Conservation (phyloP, 257 asterid species). For the Solanum lignicaule region DNA sequence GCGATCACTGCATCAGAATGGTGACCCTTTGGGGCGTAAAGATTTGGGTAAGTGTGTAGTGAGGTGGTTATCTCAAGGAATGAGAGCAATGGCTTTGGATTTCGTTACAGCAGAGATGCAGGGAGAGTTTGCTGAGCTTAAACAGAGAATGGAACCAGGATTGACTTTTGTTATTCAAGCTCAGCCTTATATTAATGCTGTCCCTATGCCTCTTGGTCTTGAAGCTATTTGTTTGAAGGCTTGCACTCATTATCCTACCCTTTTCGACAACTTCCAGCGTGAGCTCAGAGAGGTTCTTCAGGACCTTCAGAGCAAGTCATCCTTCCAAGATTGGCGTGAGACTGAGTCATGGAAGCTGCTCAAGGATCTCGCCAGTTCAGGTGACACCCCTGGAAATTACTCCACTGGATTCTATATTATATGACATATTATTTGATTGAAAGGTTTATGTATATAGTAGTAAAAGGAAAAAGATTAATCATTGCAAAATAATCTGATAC, state of each 20-base stretch:
- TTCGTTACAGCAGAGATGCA: slow-evolving; percentile 56
- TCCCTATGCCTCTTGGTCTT: slow-evolving; percentile 84
- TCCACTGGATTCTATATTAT: background rate
- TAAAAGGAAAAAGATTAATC: background rate
- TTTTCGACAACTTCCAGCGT: slow-evolving; percentile 91
- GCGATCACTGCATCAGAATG: slow-evolving; percentile 40
- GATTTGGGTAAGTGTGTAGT: slow-evolving; percentile 81
- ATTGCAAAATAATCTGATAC: background rate
- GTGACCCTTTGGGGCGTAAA: slow-evolving; percentile 75
- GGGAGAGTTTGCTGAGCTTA: slow-evolving; percentile 59
- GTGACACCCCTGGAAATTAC: slow-evolving; percentile 13
- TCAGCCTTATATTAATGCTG: slow-evolving; percentile 80
- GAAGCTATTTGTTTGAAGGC: slow-evolving; percentile 83
- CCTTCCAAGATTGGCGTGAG: slow-evolving; percentile 58
- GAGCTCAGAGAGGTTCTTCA: slow-evolving; percentile 81
- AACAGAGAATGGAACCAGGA: slow-evolving; percentile 75
- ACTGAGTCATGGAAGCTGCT: slow-evolving; percentile 86
- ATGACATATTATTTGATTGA: background rate
- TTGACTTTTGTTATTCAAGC: slow-evolving; percentile 81
- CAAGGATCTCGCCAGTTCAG: slow-evolving; percentile 79
- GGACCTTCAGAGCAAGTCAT: slow-evolving; percentile 44
- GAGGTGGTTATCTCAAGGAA: slow-evolving; percentile 73
- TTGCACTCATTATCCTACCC: slow-evolving; percentile 90
- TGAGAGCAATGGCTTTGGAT: slow-evolving; percentile 85
- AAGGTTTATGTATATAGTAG: background rate